A percentile compares a stretch with the other conserved stretches of the same genome.
These are phyloP conservation scores for Coniophora puteana DNA, from an alignment of 1,284 basidiomycete genomes.

Conservation along the genomic window DNA sequence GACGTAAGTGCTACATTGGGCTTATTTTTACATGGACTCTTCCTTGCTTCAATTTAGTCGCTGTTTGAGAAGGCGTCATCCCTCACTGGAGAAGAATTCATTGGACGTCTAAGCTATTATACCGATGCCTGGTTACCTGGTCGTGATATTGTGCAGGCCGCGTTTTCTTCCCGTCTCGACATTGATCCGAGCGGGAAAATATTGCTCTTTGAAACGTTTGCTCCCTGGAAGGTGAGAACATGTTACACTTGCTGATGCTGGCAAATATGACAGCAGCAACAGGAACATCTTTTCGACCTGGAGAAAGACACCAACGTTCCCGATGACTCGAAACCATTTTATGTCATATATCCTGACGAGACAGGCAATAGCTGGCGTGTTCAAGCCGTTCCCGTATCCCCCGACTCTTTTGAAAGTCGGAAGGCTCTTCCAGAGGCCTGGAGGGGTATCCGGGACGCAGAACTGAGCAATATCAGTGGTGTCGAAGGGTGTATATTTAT, in stretches of 20 bases:
- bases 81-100: constrained; percentile 87
- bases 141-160: constrained; percentile 73
- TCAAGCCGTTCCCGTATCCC: constrained; percentile 84
- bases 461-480: constrained; percentile 70
- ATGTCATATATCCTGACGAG: constrained; percentile 92
- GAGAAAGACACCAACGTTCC: constrained; percentile 56
- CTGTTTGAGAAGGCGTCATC: constrained; percentile 79
- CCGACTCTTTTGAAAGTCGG: constrained; percentile 87
- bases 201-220: constrained; percentile 78
- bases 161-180: constrained; percentile 59
- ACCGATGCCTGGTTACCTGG: constrained; percentile 92
- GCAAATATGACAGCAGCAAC: neutral
- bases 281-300: constrained; percentile 92
- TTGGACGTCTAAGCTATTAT: constrained; percentile 79
- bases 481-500: constrained; percentile 88
- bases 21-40: neutral
- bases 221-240: constrained; percentile 79
- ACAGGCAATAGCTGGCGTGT: constrained; percentile 82
- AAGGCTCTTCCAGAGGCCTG: constrained; percentile 92
- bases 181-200: constrained; percentile 76
- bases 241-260: constrained; percentile 5
- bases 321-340: constrained; percentile 58
- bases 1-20: constrained; percentile 49
- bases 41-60: constrained; percentile 39
- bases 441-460: constrained; percentile 88